Evolutionary conservation across 768 basidiomycete genomes (phyloP), one percentile per base, ranked within the genome.

Genomic region (Nidularia sp.): DNA sequence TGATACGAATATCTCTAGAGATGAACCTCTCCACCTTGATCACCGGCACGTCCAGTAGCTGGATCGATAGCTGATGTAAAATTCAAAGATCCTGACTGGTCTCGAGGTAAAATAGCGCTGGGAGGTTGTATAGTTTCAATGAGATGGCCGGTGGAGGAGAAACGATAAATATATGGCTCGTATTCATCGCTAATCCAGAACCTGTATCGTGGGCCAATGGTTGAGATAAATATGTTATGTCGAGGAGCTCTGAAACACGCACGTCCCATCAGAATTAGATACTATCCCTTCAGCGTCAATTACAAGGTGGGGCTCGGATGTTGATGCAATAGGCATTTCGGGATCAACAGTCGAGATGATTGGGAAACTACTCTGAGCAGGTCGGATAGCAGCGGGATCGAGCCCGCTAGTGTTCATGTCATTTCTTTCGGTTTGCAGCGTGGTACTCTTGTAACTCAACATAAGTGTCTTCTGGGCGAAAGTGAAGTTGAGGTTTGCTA

Each of bases 161-260:
- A 79, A 13, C 70, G 73, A 63, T 86, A 84, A 55, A 86, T 80
- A 58, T 83, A 82, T 2, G 83, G 82, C 1, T 83, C 85, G 56
- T 86, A 87, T 66, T 87, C 85, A 60, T 87, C 86, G 57, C 80
- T 81, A 31, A 80, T 70, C 83, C 81, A 86, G 65, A 75, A 83
- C 0, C 81, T 83, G 52, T 22, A 18, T 18, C 18, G 18, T 18
- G 18, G 18, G 18, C 18, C 18, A 18, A 18, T 18, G 18, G 18
- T 18, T 18, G 18, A 18, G 18, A 18, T 18, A 18, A 18, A 18
- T 18, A 18, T 18, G 18, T 1, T 18, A 18, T 18, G 18, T 18
- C 18, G 18, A 18, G 18, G 18, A 18, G 18, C 18, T 18, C 18
- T 18, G 18, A 18, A 18, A 18, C 2, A 2, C 65, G 50, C 53